Percentiles rank a stretch among this genome's conserved stretches.
Evolutionary conservation across 2,329 filamentous ascomycete species (phyloP).

Genomic region (Ramularia endophylla): DNA sequence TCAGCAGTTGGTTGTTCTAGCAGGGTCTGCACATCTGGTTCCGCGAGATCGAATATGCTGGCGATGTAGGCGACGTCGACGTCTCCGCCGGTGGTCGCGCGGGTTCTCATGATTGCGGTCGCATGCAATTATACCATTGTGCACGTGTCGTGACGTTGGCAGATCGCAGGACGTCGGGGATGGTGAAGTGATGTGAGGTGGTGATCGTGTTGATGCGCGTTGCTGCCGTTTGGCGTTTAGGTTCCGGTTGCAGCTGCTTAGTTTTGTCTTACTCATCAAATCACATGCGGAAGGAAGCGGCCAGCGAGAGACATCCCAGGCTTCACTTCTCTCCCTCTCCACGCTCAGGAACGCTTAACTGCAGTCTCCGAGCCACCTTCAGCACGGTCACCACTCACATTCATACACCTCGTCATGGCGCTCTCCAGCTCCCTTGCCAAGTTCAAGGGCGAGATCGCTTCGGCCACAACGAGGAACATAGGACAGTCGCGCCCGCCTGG

Average conservation of each 20-base stretch:
- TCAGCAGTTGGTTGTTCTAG: slow-evolving; percentile 68
- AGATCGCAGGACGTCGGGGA: background rate
- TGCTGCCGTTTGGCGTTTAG: background rate
- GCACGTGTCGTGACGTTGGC: background rate
- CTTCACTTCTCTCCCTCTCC: background rate
- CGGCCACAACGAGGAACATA: slow-evolving; percentile 26
- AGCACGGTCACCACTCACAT: background rate
- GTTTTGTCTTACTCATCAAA: background rate
- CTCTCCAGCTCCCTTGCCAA: slow-evolving; percentile 24
- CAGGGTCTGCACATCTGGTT: slow-evolving; percentile 56
- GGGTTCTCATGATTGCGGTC: slow-evolving; percentile 43
- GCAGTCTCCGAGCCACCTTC: slow-evolving; percentile 1
- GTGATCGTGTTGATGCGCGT: slow-evolving; percentile 2
- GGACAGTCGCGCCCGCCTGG: slow-evolving; percentile 20
- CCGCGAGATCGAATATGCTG: slow-evolving; percentile 62
- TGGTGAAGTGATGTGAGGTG: background rate
- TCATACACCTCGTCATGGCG: slow-evolving; percentile 22
- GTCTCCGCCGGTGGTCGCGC: slow-evolving; percentile 44
- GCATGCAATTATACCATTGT: slow-evolving; percentile 13
- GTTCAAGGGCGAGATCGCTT: slow-evolving; percentile 28
- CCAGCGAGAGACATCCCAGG: background rate
- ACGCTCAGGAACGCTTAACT: background rate
- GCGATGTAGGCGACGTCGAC: slow-evolving; percentile 70
- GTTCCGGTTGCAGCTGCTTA: background rate
- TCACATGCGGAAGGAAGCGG: background rate